Conservation (phyloP, 768 basidiomycete genomes). For the Podaxis carcinomalis region DNA sequence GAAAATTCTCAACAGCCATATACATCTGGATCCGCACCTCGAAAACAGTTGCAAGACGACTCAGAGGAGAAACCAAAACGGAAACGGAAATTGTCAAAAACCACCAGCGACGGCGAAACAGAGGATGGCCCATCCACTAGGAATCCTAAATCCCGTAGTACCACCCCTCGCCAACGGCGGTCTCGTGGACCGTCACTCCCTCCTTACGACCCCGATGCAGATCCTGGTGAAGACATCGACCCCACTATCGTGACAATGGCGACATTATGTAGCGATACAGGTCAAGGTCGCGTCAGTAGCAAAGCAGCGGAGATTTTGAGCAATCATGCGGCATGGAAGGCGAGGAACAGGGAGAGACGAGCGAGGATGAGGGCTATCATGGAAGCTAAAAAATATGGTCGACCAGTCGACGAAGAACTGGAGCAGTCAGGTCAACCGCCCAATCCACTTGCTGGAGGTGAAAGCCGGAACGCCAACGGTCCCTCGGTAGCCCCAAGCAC, state of each 20-base stretch:
- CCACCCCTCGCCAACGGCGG: slow-evolving; percentile 32
- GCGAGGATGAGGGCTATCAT: slow-evolving; percentile 55
- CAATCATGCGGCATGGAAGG: slow-evolving; percentile 72
- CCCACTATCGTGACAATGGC: slow-evolving; percentile 87
- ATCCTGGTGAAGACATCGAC: slow-evolving; percentile 74
- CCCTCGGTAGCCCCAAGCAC: slow-evolving; percentile 3
- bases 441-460: slow-evolving; percentile 14
- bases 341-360: slow-evolving; percentile 61
- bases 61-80: slow-evolving; percentile 11
- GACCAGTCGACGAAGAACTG: slow-evolving; percentile 43
- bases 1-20: neutral
- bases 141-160: slow-evolving; percentile 22
- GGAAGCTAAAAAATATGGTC: slow-evolving; percentile 76
- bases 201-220: slow-evolving; percentile 52
- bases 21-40: neutral
- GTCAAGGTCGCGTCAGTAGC: slow-evolving; percentile 74
- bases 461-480: slow-evolving; percentile 1
- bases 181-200: slow-evolving; percentile 47
- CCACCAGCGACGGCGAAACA: slow-evolving; percentile 12
- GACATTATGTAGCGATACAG: slow-evolving; percentile 69
- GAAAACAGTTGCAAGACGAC: neutral
- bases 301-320: slow-evolving; percentile 69
- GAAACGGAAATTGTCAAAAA: slow-evolving; percentile 16
- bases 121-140: slow-evolving; percentile 14
- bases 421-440: slow-evolving; percentile 16